Base-by-base conservation (phyloP, 2,329 filamentous ascomycete species). In the Curvularia spicifera region DNA sequence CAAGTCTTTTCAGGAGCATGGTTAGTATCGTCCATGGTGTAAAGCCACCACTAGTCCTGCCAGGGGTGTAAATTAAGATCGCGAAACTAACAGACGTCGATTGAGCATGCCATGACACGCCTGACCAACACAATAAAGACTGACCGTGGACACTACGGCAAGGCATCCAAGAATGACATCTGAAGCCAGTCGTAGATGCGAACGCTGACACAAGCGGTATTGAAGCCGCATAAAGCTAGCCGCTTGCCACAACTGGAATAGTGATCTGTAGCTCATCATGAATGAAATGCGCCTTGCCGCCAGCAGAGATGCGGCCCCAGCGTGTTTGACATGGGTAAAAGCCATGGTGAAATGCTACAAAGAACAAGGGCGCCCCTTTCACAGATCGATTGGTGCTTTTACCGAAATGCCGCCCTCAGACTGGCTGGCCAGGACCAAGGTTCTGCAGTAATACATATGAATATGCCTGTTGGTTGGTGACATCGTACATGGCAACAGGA, bases 191-290 rank as follows among this genome's bases (percentile, higher is more conserved):
- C 44, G 51, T 53, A 53, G 50, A 57, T 33, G 51, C 56, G 59
- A 59, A 54, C 69, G 70, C 69, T 71, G 63, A 69, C 71, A 71
- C 62, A 57, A 63, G 59, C 61, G 47, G 55, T 53, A 52, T 47
- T 56, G 35, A 49, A 35, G 59, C 61, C 64, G 65, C 54, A 69
- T 67, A 45, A 57, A 59, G 72, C 61, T 72, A 73, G 71, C 43
- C 31, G 13, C n/a, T 26, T 65, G 42, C 66, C 64, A 18, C 31
- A 48, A 44, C 24, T 39, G 58, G 59, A 51, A 52, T 69, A 60
- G 59, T 57, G 7, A 52, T 51, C 57, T 69, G 68, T 66, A 71
- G 53, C 57, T 56, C 53, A 48, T 60, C 48, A 61, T 63, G 42
- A 44, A 35, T 54, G 33, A 35, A 39, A 52, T 61, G 50, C 28